These are phyloP conservation scores for Russula emetica DNA, from an alignment of 768 basidiomycete species.

Conservation along the genomic window DNA sequence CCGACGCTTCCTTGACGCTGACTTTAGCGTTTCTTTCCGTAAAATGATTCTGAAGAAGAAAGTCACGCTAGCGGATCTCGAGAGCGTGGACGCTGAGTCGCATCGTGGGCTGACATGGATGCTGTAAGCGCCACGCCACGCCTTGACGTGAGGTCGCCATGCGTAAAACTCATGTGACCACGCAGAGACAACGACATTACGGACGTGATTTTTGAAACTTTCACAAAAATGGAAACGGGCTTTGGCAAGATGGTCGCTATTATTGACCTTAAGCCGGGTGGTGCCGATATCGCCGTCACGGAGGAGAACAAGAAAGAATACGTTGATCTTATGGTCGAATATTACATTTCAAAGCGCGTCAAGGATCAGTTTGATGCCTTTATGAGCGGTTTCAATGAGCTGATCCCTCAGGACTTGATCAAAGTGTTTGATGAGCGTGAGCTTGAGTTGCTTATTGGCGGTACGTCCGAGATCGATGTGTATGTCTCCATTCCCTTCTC, in stretches of 20 bases:
- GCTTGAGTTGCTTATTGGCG: slow-evolving; percentile 93
- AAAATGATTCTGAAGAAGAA: slow-evolving; percentile 99
- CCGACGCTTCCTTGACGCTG: slow-evolving; percentile 96
- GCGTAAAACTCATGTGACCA: slow-evolving; percentile 23
- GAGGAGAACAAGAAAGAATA: slow-evolving; percentile 99
- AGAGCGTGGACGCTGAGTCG: slow-evolving; percentile 93
- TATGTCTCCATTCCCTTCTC: slow-evolving; percentile 41
- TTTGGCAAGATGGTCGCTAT: slow-evolving; percentile 99
- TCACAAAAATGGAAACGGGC: slow-evolving; percentile 88
- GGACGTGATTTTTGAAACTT: slow-evolving; percentile 95
- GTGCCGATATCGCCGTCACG: slow-evolving; percentile 81
- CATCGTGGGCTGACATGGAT: slow-evolving; percentile 97
- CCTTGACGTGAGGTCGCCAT: slow-evolving; percentile 12
- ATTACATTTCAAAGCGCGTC: slow-evolving; percentile 94
- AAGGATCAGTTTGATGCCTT: slow-evolving; percentile 99
- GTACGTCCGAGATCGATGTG: slow-evolving; percentile 98
- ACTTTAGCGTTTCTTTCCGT: slow-evolving; percentile 99
- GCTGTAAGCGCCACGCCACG: slow-evolving; percentile 47
- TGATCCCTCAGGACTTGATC: slow-evolving; percentile 95
- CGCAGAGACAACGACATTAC: slow-evolving; percentile 94
- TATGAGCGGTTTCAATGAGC: slow-evolving; percentile 99
- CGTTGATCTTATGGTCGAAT: slow-evolving; percentile 89
- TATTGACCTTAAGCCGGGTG: slow-evolving; percentile 88
- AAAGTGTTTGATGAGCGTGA: slow-evolving; percentile 99
- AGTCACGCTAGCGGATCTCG: slow-evolving; percentile 87